Evolutionary conservation across 306 rosid genomes (phyloP), one percentile per base, ranked within the genome.

Genomic region (Vigna trinervia): DNA sequence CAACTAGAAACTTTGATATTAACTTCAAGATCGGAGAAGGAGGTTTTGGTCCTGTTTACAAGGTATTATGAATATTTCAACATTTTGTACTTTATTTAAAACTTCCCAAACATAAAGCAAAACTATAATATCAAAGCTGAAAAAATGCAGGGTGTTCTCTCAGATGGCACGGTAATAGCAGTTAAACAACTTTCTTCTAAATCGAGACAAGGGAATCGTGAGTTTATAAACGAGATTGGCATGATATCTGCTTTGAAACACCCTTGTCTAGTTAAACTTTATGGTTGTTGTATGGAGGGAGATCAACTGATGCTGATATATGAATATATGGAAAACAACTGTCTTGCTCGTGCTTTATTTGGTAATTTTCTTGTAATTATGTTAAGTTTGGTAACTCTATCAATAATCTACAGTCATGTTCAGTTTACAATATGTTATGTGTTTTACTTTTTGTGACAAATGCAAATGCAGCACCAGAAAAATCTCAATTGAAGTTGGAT

Each of bases 41-140:
- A 43, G 96, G 91, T 17, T 91, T 91, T 82, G 96, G 96, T 61
- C 80, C 87, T 26, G 93, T 91, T 65, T 89, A 77, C 82, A 91
- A 89, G 92, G 94, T 89, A 91, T 69, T 72, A 6, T 8, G 2
- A 7, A 20, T 45, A n/a, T 30, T 43, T 22, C 10, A 14, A 32
- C 51, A 57, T 3, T 57, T 66, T 8, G 52, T 14, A 17, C 46
- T 12, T 60, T 22, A 8, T 19, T 58, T 32, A n/a, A 3, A 61
- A 30, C 32, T 52, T 74, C n/a, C 19, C 0, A 11, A 15, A 23
- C 34, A 23, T 12, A 46, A 34, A 57, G 6, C 48, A 57, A 71
- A 4, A 34, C 3, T 12, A n/a, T 72, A 12, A 45, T 77, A 47
- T 1, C 8, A 17, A 34, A 58, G 43, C 19, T 15, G 30, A 38